A percentile compares a stretch with the other conserved stretches of the same genome.
These are phyloP conservation scores for Saccharum hybrid DNA, from an alignment of 202 grass and related monocot species.

Conservation along the genomic window DNA sequence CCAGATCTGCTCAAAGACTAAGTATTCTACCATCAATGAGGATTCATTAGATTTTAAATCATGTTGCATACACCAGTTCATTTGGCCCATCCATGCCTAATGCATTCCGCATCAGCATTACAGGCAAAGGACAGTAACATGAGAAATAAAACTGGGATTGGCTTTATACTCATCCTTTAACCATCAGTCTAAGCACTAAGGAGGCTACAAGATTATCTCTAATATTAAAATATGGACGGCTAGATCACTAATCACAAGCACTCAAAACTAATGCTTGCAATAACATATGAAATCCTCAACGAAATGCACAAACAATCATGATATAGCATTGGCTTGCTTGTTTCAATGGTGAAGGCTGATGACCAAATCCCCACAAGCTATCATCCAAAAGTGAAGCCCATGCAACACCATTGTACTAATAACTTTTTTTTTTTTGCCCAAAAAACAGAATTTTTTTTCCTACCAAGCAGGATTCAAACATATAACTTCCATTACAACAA, in stretches of 20 bases:
- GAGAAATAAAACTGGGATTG: not conserved
- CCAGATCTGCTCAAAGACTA: not conserved
- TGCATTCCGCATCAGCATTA: not conserved
- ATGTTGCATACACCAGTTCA: too few relatives aligned
- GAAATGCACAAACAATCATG: not conserved
- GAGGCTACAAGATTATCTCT: not conserved
- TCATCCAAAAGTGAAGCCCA: not conserved
- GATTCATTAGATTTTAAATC: not conserved
- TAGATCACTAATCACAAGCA: not conserved
- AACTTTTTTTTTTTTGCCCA: too few relatives aligned
- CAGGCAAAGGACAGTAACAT: not conserved
- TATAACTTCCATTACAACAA: constrained; percentile 5
- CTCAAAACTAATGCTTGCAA: not conserved
- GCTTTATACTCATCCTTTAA: not conserved
- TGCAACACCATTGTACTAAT: not conserved
- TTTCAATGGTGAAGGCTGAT: not conserved
- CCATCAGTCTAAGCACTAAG: not conserved
- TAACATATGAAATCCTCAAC: not conserved
- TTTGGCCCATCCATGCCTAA: not conserved
- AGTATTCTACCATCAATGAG: not conserved
- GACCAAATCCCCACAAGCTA: not conserved
- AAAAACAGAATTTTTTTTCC: not conserved
- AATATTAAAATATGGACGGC: not conserved
- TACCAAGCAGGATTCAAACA: not conserved
- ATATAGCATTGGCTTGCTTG: not conserved